Evolutionary conservation across 169 alveolate species (phyloP), one percentile per base, ranked within the genome.

Genomic region (Perkinsus chesapeaki): DNA sequence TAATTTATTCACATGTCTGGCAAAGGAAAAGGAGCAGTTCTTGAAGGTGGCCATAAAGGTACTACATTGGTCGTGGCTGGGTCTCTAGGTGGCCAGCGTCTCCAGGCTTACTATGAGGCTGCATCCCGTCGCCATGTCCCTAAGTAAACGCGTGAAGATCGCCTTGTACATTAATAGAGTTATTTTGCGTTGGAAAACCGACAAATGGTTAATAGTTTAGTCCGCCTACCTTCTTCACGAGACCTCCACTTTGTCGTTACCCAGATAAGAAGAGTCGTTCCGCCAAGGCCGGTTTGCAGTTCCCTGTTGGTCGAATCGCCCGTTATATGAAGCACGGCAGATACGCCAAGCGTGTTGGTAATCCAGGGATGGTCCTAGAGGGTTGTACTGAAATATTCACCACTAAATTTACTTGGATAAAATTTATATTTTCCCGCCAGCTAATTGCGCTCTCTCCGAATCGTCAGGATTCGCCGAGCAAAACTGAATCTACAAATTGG

Each of bases 261-360:
- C 82, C 82, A 60, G 82, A 60, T 60, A 60, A 60, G 82, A 60
- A 60, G 82, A 60, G 37, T 60, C 82, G 82, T 9, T 60, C 82
- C 82, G 82, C 82, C 31, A 60, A 60, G 82, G 99, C 99, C 93
- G 99, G 99, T 94, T 97, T 98, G 91, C 98, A 98, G 97, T 98
- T 99, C 99, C 99, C 99, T 92, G 99, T 99, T 37, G 99, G 99
- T 92, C 98, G 99, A 96, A 98, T 98, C 95, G 99, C 99, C 91
- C 97, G 99, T 95, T 98, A 98, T 97, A 96, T 99, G 94, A 99
- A 98, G 98, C 96, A 97, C 95, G 99, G 99, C 91, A 96, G 99
- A 94, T 98, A 98, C 96, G 99, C 99, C 93, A 99, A 99, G 97
- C 98, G 99, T 95, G 98, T 99, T 92, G 95, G 96, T 48, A 60